These are phyloP conservation scores for Thermomucor indicae-seudaticae DNA, from an alignment of 371 early-diverging fungal genomes.

Conservation along the genomic window DNA sequence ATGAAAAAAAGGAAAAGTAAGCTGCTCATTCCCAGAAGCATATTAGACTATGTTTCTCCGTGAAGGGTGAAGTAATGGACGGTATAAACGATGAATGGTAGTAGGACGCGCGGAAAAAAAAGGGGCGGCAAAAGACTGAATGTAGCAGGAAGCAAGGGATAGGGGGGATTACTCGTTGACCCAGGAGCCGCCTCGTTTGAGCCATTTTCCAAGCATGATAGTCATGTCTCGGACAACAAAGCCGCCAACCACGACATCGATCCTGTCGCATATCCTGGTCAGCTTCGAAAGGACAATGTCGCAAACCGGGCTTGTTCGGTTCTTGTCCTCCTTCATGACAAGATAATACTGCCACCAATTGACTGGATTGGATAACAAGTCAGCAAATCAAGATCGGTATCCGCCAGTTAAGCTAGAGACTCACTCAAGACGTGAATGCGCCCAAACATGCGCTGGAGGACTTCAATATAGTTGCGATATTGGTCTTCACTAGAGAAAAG, in stretches of 20 bases:
- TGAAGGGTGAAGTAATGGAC: too few relatives aligned
- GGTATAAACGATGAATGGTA: too few relatives aligned
- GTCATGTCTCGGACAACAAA: slow-evolving; percentile 45
- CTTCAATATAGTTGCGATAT: slow-evolving; percentile 39
- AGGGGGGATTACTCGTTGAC: slow-evolving; percentile 35
- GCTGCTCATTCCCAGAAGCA: too few relatives aligned
- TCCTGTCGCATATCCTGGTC: slow-evolving; percentile 29
- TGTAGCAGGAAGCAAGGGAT: too few relatives aligned
- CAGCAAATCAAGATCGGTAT: too few relatives aligned
- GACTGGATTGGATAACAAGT: slow-evolving; percentile 18
- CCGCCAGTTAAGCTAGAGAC: background rate
- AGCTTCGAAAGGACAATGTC: slow-evolving; percentile 28
- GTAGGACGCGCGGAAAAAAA: too few relatives aligned
- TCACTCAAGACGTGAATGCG: slow-evolving; percentile 37
- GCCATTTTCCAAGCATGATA: slow-evolving; percentile 45
- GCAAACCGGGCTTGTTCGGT: slow-evolving; percentile 19
- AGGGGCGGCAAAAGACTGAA: too few relatives aligned
- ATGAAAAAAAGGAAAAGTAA: too few relatives aligned
- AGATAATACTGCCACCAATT: slow-evolving; percentile 34
- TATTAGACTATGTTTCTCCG: too few relatives aligned
- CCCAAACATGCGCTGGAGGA: slow-evolving; percentile 29
- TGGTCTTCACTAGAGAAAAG: slow-evolving; percentile 31
- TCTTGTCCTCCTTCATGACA: slow-evolving; percentile 12
- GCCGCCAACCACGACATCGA: slow-evolving; percentile 36
- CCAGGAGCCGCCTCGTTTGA: slow-evolving; percentile 48